Evolutionary conservation across 495 filamentous ascomycete genomes (phyloP), one percentile per base, ranked within the genome.

Genomic region (Daldinia loculata): DNA sequence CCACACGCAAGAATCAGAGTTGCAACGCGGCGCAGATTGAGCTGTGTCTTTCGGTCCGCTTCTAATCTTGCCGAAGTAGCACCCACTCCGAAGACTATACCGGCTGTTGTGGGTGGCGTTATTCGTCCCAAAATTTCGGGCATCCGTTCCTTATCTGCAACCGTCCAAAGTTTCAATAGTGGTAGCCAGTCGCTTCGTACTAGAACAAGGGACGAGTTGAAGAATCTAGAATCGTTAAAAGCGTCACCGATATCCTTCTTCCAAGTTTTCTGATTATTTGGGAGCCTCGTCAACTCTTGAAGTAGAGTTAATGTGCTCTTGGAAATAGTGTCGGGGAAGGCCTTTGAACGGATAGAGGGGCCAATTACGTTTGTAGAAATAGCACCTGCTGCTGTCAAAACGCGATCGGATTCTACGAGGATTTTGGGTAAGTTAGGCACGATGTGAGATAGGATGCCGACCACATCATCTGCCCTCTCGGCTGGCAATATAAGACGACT

Each of bases 81-180:
- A 56, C 95, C 95, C 5, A 99, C 95, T 24, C 95, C 95, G 69
- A 99, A 99, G 77, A 99, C 93, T 61, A 98, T 97, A 15, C 95
- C 96, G 0, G 95, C 96, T n/a, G 95, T 92, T 15, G 93, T 93
- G 8, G 95, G 95, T 3, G 94, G 86, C 6, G 92, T 89, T 38
- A 98, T 84, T 27, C 93, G 89, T 41, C 86, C 83, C 14, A 98
- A 77, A 3, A 97, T 80, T 62, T 98, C 96, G 1, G 89, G 81
- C 78, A 99, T 87, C 19, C 92, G 88, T 63, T 98, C 95, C 77
- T 95, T 97, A 73, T 99, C 95, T 17, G 84, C 86, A 15, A 95
- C 79, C 15, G 89, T 84, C 90, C 92, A 96, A 75, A 97, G 92
- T 48, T 88, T 89, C 22, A 98, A 77, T 15, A 99, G 83, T 2